Conservation (phyloP, 139 green algal species). For the Zygnema cylindricum region DNA sequence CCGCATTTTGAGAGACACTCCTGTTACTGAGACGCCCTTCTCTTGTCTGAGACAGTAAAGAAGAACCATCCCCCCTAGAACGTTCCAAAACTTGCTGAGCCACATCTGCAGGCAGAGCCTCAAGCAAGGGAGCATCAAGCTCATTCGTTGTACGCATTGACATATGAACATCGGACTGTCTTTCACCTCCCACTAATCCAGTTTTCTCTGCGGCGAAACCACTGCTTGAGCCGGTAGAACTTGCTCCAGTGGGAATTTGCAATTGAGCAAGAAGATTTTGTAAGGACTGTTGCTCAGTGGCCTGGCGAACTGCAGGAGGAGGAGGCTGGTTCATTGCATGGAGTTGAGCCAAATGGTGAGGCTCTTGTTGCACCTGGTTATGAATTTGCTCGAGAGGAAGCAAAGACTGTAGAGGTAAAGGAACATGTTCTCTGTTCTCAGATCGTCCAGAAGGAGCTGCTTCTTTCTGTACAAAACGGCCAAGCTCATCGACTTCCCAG, state of each 20-base stretch:
- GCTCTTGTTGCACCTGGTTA: neutral
- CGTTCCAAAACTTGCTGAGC: too few relatives aligned
- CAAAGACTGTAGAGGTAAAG: neutral
- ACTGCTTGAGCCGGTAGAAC: conserved; percentile 35
- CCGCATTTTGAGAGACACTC: neutral
- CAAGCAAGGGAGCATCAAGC: too few relatives aligned
- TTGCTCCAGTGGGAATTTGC: neutral
- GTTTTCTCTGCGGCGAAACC: too few relatives aligned
- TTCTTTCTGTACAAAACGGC: conserved; percentile 34
- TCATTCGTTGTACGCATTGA: too few relatives aligned
- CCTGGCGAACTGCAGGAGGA: neutral
- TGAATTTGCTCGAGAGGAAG: neutral
- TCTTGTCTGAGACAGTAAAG: neutral
- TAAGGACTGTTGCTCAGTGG: neutral
- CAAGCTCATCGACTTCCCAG: conserved; percentile 43
- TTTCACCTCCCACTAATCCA: too few relatives aligned
- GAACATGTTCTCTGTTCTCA: neutral
- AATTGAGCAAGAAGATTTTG: neutral
- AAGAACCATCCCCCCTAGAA: neutral
- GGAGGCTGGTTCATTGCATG: conserved; percentile 27
- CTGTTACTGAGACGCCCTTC: neutral
- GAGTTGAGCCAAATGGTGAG: neutral
- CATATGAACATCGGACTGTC: too few relatives aligned
- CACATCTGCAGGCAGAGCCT: too few relatives aligned
- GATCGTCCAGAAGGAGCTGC: neutral